These are phyloP conservation scores for Macrotyloma uniflorum DNA, from an alignment of 306 rosid genomes.

Conservation along the genomic window DNA sequence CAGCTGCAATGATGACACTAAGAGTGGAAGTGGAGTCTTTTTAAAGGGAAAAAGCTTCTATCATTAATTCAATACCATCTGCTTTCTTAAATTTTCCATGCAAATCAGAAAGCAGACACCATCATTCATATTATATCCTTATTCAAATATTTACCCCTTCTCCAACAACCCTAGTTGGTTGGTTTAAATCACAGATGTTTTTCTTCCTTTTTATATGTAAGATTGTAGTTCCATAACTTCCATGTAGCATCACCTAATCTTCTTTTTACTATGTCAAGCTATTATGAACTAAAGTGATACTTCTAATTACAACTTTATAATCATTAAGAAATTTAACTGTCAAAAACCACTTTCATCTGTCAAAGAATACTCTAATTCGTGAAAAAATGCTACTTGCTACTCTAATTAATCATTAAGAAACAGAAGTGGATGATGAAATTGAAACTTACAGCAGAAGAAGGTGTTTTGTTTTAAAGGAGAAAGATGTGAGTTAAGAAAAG, in stretches of 20 bases:
- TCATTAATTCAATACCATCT: slow-evolving; percentile 13
- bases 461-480: not conserved
- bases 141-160: not conserved
- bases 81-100: not conserved
- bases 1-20: slow-evolving; percentile 69
- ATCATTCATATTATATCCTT: not conserved
- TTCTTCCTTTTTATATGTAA: not conserved
- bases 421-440: not conserved
- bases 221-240: too few species aligned
- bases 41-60: slow-evolving; percentile 7
- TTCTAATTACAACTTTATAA: too few species aligned
- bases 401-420: too few species aligned
- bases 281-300: too few species aligned
- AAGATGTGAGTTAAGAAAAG: not conserved
- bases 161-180: not conserved
- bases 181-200: not conserved
- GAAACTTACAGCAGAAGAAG: not conserved
- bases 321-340: too few species aligned
- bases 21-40: slow-evolving; percentile 62
- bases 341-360: too few species aligned
- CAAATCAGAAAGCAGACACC: not conserved
- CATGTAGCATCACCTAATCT: too few species aligned
- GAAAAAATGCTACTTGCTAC: too few species aligned
- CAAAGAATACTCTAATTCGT: too few species aligned
- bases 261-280: too few species aligned